Evolutionary conservation across 139 green algal species (phyloP).

Genomic region (Pseudopediastrum boryanum): DNA sequence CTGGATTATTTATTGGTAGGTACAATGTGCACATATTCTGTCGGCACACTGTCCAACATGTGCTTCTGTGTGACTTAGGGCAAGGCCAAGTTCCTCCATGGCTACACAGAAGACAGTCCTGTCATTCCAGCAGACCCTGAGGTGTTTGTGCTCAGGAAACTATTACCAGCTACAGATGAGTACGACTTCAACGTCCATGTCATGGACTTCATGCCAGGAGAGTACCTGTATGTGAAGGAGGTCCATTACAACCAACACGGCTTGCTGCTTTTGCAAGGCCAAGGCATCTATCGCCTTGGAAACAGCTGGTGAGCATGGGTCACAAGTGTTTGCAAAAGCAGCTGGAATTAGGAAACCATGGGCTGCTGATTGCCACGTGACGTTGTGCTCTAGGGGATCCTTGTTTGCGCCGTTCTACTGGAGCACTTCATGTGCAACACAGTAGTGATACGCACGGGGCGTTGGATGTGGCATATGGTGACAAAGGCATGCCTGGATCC

Average conservation of each 20-base stretch:
- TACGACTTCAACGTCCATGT: constrained; percentile 98
- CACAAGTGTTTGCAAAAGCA: too few relatives aligned
- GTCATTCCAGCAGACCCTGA: constrained; percentile 69
- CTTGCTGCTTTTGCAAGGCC: constrained; percentile 88
- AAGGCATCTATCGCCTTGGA: constrained; percentile 93
- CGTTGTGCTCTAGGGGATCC: too few relatives aligned
- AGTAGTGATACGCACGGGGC: too few relatives aligned
- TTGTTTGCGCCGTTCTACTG: too few relatives aligned
- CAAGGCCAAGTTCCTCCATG: constrained; percentile 59
- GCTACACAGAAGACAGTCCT: constrained; percentile 64
- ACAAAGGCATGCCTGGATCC: too few relatives aligned
- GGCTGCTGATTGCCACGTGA: too few relatives aligned
- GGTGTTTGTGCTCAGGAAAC: constrained; percentile 93
- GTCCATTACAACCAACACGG: constrained; percentile 99
- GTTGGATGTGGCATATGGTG: too few relatives aligned
- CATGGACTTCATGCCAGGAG: constrained; percentile 93
- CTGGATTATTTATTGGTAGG: too few relatives aligned
- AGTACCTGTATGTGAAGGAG: constrained; percentile 92
- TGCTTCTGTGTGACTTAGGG: constrained; percentile 28
- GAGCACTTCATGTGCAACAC: too few relatives aligned
- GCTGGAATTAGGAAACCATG: too few relatives aligned
- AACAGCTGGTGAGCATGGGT: constrained; percentile 71
- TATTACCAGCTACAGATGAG: constrained; percentile 81
- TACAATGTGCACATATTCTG: too few relatives aligned
- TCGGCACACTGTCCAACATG: too few relatives aligned